Conservation (phyloP, 1,284 basidiomycete species). For the Papiliotrema fonsecae region DNA sequence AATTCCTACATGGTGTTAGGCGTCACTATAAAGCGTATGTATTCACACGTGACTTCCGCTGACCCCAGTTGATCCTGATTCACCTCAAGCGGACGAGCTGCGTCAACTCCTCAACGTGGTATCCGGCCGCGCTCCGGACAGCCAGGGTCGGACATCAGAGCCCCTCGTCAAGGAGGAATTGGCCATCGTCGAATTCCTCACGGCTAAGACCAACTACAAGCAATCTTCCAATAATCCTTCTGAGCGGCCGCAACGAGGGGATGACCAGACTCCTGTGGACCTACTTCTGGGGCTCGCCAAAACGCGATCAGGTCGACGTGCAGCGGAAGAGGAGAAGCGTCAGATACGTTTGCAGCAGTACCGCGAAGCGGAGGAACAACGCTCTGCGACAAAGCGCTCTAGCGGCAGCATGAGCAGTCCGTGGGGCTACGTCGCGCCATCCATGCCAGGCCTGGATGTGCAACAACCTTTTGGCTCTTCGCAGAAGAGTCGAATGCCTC, state of each 20-base stretch:
- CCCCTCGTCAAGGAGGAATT: constrained; percentile 50
- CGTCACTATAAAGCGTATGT: constrained; percentile 48
- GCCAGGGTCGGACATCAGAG: constrained; percentile 44
- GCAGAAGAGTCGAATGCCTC: constrained; percentile 20
- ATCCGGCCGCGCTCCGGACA: constrained; percentile 46
- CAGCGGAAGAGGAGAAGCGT: constrained; percentile 44
- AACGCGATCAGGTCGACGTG: constrained; percentile 40
- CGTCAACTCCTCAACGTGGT: constrained; percentile 48
- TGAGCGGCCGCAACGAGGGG: constrained; percentile 12
- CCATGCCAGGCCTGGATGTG: constrained; percentile 46
- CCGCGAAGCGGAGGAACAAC: constrained; percentile 38
- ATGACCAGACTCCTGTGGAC: constrained; percentile 43
- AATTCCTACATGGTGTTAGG: constrained; percentile 49
- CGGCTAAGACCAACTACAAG: constrained; percentile 33
- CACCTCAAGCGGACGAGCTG: constrained; percentile 48
- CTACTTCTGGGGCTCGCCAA: constrained; percentile 42
- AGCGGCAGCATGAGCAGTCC: constrained; percentile 21
- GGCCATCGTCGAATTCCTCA: constrained; percentile 49
- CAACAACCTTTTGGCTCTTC: constrained; percentile 42
- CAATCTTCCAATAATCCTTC: constrained; percentile 10
- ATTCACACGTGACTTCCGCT: not conserved
- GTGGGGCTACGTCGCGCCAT: constrained; percentile 47
- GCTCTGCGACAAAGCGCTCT: constrained; percentile 17
- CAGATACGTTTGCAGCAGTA: constrained; percentile 41
- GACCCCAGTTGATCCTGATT: constrained; percentile 44